phyloP scores from a whole-genome alignment of 768 basidiomycete species.

The Rhodocollybia butyracea region DNA sequence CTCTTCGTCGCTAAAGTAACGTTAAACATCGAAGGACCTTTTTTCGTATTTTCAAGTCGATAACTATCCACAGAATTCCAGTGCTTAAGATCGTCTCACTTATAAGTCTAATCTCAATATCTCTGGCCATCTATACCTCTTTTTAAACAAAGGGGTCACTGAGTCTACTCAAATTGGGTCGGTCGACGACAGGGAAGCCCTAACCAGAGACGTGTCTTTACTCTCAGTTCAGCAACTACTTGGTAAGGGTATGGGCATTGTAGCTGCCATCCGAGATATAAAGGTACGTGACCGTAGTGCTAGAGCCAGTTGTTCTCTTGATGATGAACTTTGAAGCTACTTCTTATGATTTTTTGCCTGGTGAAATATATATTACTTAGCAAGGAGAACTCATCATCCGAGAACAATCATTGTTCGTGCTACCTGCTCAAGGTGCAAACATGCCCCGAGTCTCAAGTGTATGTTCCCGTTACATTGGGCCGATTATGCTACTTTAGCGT shows the following conservation, averaged over 20 bases:
- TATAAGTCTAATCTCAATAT: too few species aligned
- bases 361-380: conserved; percentile 22
- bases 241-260: conserved; percentile 52
- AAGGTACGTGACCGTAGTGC: conserved; percentile 28
- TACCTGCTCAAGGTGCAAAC: conserved; percentile 52
- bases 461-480: not conserved
- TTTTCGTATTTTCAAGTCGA: too few species aligned
- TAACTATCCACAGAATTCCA: too few species aligned
- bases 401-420: conserved; percentile 52
- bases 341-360: not conserved
- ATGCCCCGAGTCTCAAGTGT: too few species aligned
- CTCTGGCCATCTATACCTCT: too few species aligned
- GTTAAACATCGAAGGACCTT: too few species aligned
- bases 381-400: conserved; percentile 58
- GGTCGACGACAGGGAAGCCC: not conserved
- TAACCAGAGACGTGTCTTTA: conserved; percentile 7
- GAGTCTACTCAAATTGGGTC: too few species aligned
- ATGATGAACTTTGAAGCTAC: conserved; percentile 5
- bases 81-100: too few species aligned
- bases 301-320: not conserved
- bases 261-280: conserved; percentile 52
- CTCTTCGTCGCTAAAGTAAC: too few species aligned
- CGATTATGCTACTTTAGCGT: conserved; percentile 17
- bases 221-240: conserved; percentile 46
- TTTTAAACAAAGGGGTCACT: too few species aligned